Conservation (phyloP, 225 moss, liverwort and hornwort species). For the Bryum argenteum region DNA sequence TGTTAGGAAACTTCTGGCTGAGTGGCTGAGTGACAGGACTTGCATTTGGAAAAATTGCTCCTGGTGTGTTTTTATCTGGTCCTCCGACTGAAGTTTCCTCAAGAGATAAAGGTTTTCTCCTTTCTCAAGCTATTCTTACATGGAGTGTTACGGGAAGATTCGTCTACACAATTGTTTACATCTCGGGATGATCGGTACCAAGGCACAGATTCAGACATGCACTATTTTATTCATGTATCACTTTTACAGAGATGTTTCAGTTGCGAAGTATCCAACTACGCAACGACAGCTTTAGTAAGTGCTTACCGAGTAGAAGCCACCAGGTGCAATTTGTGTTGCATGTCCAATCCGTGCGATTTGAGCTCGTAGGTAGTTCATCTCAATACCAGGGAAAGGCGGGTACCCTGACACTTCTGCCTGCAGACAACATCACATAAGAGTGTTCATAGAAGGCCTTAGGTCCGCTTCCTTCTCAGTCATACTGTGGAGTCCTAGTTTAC, state of each 20-base stretch:
- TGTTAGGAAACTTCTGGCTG: too few relatives aligned
- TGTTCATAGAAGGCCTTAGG: neutral
- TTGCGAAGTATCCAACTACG: neutral
- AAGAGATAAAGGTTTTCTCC: too few relatives aligned
- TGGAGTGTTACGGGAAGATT: too few relatives aligned
- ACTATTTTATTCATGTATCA: neutral
- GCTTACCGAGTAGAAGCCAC: slow-evolving; percentile 58
- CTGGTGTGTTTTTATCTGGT: too few relatives aligned
- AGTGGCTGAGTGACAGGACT: too few relatives aligned
- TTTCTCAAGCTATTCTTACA: too few relatives aligned
- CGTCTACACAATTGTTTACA: too few relatives aligned
- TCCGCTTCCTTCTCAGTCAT: neutral
- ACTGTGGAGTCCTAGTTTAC: neutral
- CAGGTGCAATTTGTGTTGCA: slow-evolving; percentile 74
- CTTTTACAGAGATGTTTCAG: neutral
- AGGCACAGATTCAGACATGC: neutral
- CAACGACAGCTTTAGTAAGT: neutral
- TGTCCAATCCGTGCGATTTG: slow-evolving; percentile 81
- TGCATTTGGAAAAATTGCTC: too few relatives aligned
- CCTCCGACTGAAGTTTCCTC: too few relatives aligned
- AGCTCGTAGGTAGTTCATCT: slow-evolving; percentile 78
- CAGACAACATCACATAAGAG: neutral
- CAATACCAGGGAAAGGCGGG: slow-evolving; percentile 78
- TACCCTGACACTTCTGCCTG: slow-evolving; percentile 87
- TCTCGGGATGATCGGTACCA: neutral